Percentiles rank a stretch among this genome's conserved stretches.
Conservation (phyloP, 1,284 basidiomycete genomes). For the Leccinum angustisporum region DNA sequence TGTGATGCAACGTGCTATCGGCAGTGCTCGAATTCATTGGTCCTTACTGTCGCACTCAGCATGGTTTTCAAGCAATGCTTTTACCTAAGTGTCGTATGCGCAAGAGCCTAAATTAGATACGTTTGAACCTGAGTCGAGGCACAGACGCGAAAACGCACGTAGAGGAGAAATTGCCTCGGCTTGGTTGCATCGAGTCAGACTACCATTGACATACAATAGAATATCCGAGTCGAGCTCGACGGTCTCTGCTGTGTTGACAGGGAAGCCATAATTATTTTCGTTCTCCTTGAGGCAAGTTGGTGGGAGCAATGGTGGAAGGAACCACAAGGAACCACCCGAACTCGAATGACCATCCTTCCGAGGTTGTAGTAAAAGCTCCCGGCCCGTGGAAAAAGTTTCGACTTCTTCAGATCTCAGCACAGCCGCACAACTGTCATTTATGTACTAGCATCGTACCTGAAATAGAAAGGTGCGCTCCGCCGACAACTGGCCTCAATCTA, state of each 20-base stretch:
- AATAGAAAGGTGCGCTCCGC: not conserved
- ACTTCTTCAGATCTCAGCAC: not conserved
- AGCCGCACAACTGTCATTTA: not conserved
- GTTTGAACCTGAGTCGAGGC: not conserved
- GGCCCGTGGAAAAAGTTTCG: not conserved
- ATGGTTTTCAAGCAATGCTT: not conserved
- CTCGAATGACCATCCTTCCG: not conserved
- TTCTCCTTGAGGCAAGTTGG: not conserved
- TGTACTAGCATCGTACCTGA: too few relatives aligned
- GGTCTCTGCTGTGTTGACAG: slow-evolving; percentile 7
- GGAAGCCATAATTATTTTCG: not conserved
- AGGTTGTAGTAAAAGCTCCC: not conserved
- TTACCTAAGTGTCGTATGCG: not conserved
- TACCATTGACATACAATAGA: not conserved
- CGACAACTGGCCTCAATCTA: not conserved
- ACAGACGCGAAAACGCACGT: not conserved
- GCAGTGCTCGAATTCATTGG: slow-evolving; percentile 2
- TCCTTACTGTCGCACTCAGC: not conserved
- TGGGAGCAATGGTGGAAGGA: slow-evolving; percentile 4
- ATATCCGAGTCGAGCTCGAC: not conserved
- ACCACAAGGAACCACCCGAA: not conserved
- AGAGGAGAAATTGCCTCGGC: not conserved
- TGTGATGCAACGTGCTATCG: slow-evolving; percentile 1
- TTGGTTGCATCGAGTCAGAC: not conserved
- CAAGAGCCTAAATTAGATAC: slow-evolving; percentile 1